phyloP scores from a whole-genome alignment of 1,284 basidiomycete genomes.

The Paramarasmius palmivorus region DNA sequence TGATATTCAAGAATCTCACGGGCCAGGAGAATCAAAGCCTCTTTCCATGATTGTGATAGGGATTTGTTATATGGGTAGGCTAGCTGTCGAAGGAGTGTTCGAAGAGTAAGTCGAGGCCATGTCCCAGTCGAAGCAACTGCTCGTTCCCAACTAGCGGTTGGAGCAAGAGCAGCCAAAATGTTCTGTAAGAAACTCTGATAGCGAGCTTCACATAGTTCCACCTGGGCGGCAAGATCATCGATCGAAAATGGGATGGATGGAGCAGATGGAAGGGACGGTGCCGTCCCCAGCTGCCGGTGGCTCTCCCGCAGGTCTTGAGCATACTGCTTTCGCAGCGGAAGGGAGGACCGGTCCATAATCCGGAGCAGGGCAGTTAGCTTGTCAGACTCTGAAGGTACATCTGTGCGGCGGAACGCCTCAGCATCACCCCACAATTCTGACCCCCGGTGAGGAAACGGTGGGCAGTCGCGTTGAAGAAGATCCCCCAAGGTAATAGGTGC shows the following conservation, averaged over 20 bases:
- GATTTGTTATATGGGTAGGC: neutral
- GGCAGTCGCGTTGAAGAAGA: neutral
- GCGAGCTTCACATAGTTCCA: neutral
- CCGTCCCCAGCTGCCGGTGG: neutral
- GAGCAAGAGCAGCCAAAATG: neutral
- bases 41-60: neutral
- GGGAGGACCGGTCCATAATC: neutral
- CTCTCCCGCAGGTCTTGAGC: neutral
- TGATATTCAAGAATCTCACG: neutral
- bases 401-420: neutral
- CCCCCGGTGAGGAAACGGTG: neutral
- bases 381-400: too few species aligned
- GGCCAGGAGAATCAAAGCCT: neutral
- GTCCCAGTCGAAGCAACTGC: neutral
- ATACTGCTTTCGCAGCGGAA: neutral
- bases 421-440: neutral
- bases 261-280: neutral
- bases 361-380: too few species aligned
- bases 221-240: neutral
- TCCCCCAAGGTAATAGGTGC: neutral
- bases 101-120: slow-evolving; percentile 6
- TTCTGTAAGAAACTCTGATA: neutral
- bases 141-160: neutral
- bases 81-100: slow-evolving; percentile 1
- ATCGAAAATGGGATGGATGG: neutral